Percentiles rank a stretch among this genome's conserved stretches.
These are phyloP conservation scores for Podaxis mareebaensis DNA, from an alignment of 768 basidiomycete genomes.

Conservation along the genomic window DNA sequence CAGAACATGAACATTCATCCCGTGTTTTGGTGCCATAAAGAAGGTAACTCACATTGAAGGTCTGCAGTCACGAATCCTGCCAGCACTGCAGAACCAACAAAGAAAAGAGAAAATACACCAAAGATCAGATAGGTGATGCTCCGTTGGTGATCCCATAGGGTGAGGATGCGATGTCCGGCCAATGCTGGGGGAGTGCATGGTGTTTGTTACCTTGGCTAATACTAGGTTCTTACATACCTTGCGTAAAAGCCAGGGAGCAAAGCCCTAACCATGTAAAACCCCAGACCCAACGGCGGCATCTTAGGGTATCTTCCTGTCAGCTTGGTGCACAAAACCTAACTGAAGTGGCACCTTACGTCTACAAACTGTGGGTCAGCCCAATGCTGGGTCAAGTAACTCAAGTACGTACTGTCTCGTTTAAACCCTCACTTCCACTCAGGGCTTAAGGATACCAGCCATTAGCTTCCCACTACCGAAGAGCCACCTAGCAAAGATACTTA, in stretches of 20 bases:
- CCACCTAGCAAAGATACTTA: background rate
- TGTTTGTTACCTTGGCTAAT: background rate
- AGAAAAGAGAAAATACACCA: background rate
- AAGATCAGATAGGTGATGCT: background rate
- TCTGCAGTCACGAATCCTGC: background rate
- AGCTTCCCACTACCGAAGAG: background rate
- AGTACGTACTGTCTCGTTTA: background rate
- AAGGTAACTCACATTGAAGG: background rate
- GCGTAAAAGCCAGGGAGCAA: conserved; percentile 1
- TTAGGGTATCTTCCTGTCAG: background rate
- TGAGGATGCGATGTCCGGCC: conserved; percentile 6
- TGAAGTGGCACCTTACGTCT: background rate
- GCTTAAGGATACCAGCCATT: background rate
- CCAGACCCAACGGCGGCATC: conserved; percentile 8
- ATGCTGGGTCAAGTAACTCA: background rate
- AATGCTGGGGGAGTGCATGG: background rate
- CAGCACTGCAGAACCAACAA: background rate
- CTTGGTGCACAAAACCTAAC: background rate
- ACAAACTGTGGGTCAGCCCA: background rate
- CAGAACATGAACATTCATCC: background rate
- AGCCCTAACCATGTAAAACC: background rate
- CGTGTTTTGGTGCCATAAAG: background rate
- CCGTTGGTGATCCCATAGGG: conserved; percentile 10
- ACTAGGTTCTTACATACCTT: background rate
- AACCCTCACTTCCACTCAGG: background rate